These are phyloP conservation scores for Lophiostoma macrostomum DNA, from an alignment of 495 filamentous ascomycete species.

Conservation along the genomic window DNA sequence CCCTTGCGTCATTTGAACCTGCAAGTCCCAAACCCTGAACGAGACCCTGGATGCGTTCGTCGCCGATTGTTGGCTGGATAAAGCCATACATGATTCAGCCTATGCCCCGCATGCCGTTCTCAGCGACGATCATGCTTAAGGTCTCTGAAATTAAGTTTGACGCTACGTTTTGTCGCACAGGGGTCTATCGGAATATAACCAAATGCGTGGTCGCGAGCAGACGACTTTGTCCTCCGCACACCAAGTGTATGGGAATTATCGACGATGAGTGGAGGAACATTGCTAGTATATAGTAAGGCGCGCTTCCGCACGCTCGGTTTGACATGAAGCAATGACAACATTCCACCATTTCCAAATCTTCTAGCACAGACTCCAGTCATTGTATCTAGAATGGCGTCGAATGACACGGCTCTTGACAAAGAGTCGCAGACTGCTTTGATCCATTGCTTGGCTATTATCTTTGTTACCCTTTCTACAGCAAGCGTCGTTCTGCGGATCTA, in stretches of 20 bases:
- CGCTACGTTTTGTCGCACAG: background rate
- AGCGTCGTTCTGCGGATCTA: conserved; percentile 13
- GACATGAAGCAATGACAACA: background rate
- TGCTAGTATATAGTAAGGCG: background rate
- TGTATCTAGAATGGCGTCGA: background rate
- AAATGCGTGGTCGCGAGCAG: background rate
- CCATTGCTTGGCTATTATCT: conserved; percentile 16
- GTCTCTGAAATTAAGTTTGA: conserved; percentile 9
- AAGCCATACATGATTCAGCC: conserved; percentile 12
- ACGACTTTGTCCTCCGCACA: background rate
- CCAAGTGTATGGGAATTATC: conserved; percentile 1
- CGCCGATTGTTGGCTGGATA: conserved; percentile 8
- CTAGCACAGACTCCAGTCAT: background rate
- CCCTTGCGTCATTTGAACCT: conserved; percentile 11
- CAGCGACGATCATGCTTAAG: conserved; percentile 7
- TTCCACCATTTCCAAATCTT: background rate
- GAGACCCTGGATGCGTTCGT: background rate
- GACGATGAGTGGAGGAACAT: background rate
- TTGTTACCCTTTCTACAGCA: conserved; percentile 14
- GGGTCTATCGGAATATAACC: conserved; percentile 1
- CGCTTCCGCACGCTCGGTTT: background rate
- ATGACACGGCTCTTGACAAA: background rate
- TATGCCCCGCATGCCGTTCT: conserved; percentile 1
- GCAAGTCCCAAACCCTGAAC: background rate
- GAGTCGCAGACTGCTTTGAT: conserved; percentile 16